Percentiles rank a stretch among this genome's conserved stretches.
Conservation (phyloP, 371 early-diverging fungal genomes). For the Nosema muscidifuracis region DNA sequence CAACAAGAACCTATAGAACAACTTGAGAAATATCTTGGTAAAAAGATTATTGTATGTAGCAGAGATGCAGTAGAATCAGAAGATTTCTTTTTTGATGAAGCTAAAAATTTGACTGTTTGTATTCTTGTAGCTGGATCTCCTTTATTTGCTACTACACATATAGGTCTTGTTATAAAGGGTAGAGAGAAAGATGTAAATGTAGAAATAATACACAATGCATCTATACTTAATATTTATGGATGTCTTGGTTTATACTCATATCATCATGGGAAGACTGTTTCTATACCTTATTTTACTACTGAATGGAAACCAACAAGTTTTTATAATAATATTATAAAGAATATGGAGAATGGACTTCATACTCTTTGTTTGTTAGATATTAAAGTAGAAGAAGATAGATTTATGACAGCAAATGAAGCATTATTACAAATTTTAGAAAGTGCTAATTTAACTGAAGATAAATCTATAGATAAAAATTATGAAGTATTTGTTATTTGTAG, state of each 20-base stretch:
- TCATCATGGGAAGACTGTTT: constrained; percentile 92
- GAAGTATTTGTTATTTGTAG: constrained; percentile 85
- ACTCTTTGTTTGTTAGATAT: constrained; percentile 94
- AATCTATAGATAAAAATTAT: constrained; percentile 69
- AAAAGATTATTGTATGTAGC: constrained; percentile 74
- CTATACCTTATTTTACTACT: constrained; percentile 92
- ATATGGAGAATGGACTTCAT: constrained; percentile 75
- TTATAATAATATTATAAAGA: constrained; percentile 80
- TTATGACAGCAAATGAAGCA: constrained; percentile 89
- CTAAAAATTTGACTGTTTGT: constrained; percentile 75
- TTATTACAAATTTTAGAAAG: constrained; percentile 81
- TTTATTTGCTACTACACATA: constrained; percentile 90
- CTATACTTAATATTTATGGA: constrained; percentile 94
- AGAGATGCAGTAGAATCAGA: constrained; percentile 91
- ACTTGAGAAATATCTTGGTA: constrained; percentile 76
- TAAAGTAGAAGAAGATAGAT: constrained; percentile 87
- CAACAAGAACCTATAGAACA: constrained; percentile 61
- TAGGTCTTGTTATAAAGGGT: constrained; percentile 87
- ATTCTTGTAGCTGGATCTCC: constrained; percentile 98
- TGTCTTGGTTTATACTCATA: constrained; percentile 93
- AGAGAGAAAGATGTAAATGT: constrained; percentile 74
- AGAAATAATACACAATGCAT: constrained; percentile 87
- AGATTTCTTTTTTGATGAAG: constrained; percentile 76
- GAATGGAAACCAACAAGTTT: constrained; percentile 90
- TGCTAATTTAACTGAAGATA: constrained; percentile 68